Percentiles rank a stretch among this genome's conserved stretches.
phyloP scores from a whole-genome alignment of 2,329 filamentous ascomycete genomes.

The Macrophomina phaseolina region DNA sequence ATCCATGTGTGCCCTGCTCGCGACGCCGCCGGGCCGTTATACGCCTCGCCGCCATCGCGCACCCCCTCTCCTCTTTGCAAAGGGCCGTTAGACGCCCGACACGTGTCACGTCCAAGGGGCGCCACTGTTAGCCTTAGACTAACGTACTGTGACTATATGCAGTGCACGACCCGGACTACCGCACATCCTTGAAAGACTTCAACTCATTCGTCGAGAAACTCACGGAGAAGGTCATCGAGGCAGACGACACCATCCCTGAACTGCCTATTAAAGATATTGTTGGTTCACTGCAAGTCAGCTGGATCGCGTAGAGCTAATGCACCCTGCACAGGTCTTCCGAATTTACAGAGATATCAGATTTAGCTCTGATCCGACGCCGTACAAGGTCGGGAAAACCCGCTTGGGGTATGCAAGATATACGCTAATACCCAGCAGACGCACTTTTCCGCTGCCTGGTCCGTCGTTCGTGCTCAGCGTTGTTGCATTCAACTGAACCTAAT shows the following conservation, averaged over 20 bases:
- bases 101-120: constrained; percentile 15
- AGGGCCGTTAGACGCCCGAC: constrained; percentile 13
- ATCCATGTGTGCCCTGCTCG: not conserved
- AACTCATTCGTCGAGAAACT: constrained; percentile 76
- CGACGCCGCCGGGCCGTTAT: constrained; percentile 11
- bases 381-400: constrained; percentile 67
- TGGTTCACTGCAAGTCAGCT: constrained; percentile 33
- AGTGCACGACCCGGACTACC: constrained; percentile 83
- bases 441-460: constrained; percentile 80
- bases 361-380: constrained; percentile 82
- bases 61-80: constrained; percentile 6
- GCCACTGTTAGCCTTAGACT: constrained; percentile 15
- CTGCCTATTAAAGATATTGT: constrained; percentile 83
- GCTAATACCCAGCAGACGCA: constrained; percentile 62
- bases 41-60: not conserved
- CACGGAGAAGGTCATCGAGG: constrained; percentile 71
- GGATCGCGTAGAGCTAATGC: constrained; percentile 18
- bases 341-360: constrained; percentile 89
- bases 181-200: constrained; percentile 80
- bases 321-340: constrained; percentile 67
- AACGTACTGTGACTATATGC: constrained; percentile 27
- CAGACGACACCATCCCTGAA: constrained; percentile 84
- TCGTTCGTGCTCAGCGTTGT: not conserved
- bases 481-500: constrained; percentile 24
- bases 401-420: constrained; percentile 25